Base-by-base conservation (phyloP, 306 rosid species). In the Neltuma alba region DNA sequence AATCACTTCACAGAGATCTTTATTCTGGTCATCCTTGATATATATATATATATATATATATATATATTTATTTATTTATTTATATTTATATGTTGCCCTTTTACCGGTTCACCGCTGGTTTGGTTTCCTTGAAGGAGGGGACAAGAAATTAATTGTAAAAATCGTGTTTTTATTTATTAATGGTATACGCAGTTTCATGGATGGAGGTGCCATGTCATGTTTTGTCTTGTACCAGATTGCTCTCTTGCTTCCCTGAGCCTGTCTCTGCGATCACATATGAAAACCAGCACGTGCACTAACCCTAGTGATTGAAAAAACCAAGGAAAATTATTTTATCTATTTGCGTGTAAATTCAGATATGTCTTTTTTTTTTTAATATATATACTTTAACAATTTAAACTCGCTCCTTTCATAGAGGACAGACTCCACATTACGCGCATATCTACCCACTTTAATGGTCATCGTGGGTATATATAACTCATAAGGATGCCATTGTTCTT, bases 161-260 rank as follows among this genome's bases (percentile, higher is more conserved):
- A 6, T 34, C n/a, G 11, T 2, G 10, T 62, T 33, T 36, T 18
- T 2, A n/a, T 36, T 34, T 23, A 25, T 40, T 27, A 10, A 21
- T 21, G 18, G 72, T 0, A 2, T 12, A 38, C 72, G 72, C 50
- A 50, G 72, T 37, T 66, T 38, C 50, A 66, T n/a, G 31, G 28
- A n/a, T 67, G 33, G 14, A 38, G 33, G 21, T 67, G 9, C 10
- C 33, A 4, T 23, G 50, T 11, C 52, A 23, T 41, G 36, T 11
- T 23, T 68, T 68, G 73, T 68, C 73, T 41, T 40, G 34, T 27
- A 40, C n/a, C n/a, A 11, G 48, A 67, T 50, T n/a, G 58, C 58
- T 50, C 14, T 50, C 7, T 37, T 37, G 40, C 40, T 37, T 25
- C 16, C 30, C 21, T 18, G 13, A 34, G 44, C 34, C 34, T 4